Evolutionary conservation across 2,329 filamentous ascomycete species (phyloP), one percentile per base, ranked within the genome.

Genomic region (Teratosphaeria nubilosa): DNA sequence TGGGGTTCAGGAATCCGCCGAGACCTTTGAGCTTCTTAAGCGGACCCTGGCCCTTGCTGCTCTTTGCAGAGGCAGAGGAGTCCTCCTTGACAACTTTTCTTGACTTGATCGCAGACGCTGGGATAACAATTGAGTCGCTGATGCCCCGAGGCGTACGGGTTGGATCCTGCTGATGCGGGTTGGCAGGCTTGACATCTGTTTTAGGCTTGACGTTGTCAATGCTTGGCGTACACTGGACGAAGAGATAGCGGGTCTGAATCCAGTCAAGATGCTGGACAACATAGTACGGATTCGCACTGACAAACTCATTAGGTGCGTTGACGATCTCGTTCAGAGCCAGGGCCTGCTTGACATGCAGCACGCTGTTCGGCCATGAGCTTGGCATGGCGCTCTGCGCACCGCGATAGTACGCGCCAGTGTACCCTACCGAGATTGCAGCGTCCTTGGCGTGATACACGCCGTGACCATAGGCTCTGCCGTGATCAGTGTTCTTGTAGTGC

Each of bases 191-290:
- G 48, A 58, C 59, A 16, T 68, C 65, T 13, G 60, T 53, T 13
- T 34, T 54, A 7, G 65, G 56, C 51, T 60, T 60, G 37, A 65
- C 56, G 30, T 50, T 54, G 9, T 66, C 60, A 14, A 53, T 34
- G 31, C 58, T 59, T 1, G 63, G 63, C 2, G 56, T 54, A 59
- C 71, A 70, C 55, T 74, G 66, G 48, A 88, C 83, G 64, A 96
- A 88, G 1, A 96, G 78, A 71, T 95, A 96, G 51, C 91, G 82
- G 27, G 90, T 91, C 68, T 95, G 90, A 59, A 95, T 91, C 91
- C 91, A 96, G 66, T 95, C 86, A 10, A 87, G 75, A 51, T 90
- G 78, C 27, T 81, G 70, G 1, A 96, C 84, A 9, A 96, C 91
- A 53, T 88, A 84, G 73, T 85, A 83, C 0, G 86, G 86, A 0